A percentile compares a stretch with the other conserved stretches of the same genome.
Evolutionary conservation across 768 basidiomycete genomes (phyloP).

Genomic region (Mycena amicta): DNA sequence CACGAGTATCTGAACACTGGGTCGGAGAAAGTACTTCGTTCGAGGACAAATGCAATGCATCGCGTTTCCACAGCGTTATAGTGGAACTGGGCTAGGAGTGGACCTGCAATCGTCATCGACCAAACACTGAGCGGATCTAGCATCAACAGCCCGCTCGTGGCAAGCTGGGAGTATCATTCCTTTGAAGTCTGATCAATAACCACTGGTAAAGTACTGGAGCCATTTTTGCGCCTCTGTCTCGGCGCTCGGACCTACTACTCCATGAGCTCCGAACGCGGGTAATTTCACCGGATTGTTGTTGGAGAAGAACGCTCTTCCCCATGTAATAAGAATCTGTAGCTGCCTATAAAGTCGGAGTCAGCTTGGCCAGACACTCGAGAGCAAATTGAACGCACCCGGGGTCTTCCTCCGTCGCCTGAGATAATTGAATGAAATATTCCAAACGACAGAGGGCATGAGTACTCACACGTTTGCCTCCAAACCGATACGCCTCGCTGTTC

Average conservation of each 20-base stretch:
- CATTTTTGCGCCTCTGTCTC: not conserved
- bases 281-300: not conserved
- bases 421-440: not conserved
- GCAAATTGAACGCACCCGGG: not conserved
- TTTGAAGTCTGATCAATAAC: no score
- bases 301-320: not conserved
- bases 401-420: not conserved
- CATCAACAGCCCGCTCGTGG: no score
- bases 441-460: not conserved
- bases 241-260: not conserved
- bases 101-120: no score
- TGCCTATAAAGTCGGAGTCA: not conserved
- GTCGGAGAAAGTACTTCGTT: no score
- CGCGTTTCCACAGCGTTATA: no score
- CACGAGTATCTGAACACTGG: no score
- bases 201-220: slow-evolving; percentile 6
- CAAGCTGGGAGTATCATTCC: no score
- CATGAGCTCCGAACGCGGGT: not conserved
- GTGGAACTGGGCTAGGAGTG: no score
- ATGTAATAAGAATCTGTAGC: not conserved
- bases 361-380: not conserved
- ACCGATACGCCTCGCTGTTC: slow-evolving; percentile 18
- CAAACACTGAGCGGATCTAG: no score
- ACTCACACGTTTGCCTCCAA: slow-evolving; percentile 14
- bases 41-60: no score